phyloP scores from a whole-genome alignment of 805 yeast species.

The Tanozyma kutaoensis region DNA sequence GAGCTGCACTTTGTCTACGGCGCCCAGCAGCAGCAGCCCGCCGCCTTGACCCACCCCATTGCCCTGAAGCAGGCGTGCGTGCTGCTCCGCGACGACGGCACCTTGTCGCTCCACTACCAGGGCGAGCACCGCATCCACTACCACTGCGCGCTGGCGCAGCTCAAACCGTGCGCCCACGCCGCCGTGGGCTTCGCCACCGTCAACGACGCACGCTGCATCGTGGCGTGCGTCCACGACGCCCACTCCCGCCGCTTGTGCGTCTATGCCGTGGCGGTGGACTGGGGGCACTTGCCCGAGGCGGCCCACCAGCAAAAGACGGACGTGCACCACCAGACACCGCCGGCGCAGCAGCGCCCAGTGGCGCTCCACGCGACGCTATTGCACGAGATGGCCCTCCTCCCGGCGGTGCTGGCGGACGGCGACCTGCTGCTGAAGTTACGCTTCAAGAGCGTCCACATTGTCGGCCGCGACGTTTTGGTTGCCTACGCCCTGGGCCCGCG shows the following conservation, averaged over 20 bases:
- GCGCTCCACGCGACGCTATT: too few relatives aligned
- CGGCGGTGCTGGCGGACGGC: too few relatives aligned
- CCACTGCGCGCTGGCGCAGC: constrained; percentile 8
- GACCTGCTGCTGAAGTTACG: too few relatives aligned
- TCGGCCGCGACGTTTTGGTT: too few relatives aligned
- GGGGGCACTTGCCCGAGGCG: constrained; percentile 41
- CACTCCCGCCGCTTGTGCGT: constrained; percentile 23
- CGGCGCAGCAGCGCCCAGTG: constrained; percentile 21
- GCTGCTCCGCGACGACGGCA: constrained; percentile 51
- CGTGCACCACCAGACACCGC: constrained; percentile 39
- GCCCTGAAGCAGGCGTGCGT: constrained; percentile 59
- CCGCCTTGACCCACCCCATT: constrained; percentile 54
- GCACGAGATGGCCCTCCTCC: too few relatives aligned
- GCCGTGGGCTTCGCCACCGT: constrained; percentile 41
- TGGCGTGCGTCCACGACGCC: constrained; percentile 30
- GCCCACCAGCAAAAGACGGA: constrained; percentile 31
- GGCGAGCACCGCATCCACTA: constrained; percentile 51
- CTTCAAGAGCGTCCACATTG: too few relatives aligned
- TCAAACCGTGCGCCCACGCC: constrained; percentile 15
- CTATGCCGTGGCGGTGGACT: constrained; percentile 32
- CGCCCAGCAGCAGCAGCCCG: constrained; percentile 44
- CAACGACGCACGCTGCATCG: constrained; percentile 28
- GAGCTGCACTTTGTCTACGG: constrained; percentile 32
- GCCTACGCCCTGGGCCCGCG: too few relatives aligned
- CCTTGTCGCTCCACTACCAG: constrained; percentile 47